phyloP scores from a whole-genome alignment of 73 alveolate species.

The Tetrahymena borealis region DNA sequence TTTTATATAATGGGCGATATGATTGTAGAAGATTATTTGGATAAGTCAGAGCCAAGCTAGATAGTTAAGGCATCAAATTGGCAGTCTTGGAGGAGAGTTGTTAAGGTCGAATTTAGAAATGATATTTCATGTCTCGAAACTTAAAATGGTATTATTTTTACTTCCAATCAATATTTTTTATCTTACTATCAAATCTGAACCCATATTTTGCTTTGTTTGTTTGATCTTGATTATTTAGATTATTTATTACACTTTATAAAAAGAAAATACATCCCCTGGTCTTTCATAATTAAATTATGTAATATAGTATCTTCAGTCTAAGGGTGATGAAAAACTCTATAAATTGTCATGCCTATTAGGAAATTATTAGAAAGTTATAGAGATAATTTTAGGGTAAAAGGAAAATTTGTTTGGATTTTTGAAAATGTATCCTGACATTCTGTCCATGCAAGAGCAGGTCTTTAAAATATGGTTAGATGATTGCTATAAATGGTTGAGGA shows the following conservation, averaged over 20 bases:
- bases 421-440: neutral
- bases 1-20: neutral
- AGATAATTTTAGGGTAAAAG: neutral
- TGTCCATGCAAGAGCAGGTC: neutral
- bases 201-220: too few species aligned
- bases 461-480: neutral
- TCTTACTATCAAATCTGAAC: too few species aligned
- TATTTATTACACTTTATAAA: neutral
- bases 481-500: neutral
- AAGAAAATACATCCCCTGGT: neutral
- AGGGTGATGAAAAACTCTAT: neutral
- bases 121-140: neutral
- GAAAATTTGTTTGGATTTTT: neutral
- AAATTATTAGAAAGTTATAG: neutral
- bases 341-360: neutral
- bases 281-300: neutral
- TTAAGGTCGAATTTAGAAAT: neutral
- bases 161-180: neutral
- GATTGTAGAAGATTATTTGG: neutral
- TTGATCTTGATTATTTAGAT: too few species aligned
- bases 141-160: neutral
- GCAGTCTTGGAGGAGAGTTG: neutral
- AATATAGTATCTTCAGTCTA: neutral
- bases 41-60: neutral
- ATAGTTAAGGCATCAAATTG: neutral